Evolutionary conservation across 2,329 filamentous ascomycete genomes (phyloP).

Genomic region (Botrytis byssoidea): DNA sequence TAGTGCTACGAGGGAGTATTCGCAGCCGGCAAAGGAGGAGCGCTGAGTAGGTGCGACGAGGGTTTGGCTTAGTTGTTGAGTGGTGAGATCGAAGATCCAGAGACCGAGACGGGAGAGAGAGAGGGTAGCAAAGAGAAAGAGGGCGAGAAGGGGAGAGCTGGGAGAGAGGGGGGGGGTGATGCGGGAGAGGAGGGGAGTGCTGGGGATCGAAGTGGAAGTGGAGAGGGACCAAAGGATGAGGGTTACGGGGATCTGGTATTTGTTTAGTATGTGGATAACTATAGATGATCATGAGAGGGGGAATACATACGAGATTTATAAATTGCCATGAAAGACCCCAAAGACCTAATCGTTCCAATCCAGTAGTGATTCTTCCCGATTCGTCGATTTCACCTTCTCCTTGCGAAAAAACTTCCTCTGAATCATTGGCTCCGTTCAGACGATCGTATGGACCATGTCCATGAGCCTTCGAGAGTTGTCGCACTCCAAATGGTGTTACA

Average conservation of each 20-base stretch:
- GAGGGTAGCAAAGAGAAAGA: slow-evolving; percentile 44
- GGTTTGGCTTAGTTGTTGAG: slow-evolving; percentile 47
- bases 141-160: slow-evolving; percentile 21
- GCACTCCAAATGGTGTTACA: slow-evolving; percentile 50
- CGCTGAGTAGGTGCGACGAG: slow-evolving; percentile 39
- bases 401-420: not conserved
- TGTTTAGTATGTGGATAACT: not conserved
- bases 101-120: slow-evolving; percentile 46
- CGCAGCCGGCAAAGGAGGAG: slow-evolving; percentile 45
- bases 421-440: not conserved
- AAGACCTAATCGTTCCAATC: slow-evolving; percentile 43
- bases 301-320: slow-evolving; percentile 41
- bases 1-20: slow-evolving; percentile 43
- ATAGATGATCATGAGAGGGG: not conserved
- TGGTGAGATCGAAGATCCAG: slow-evolving; percentile 47
- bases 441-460: slow-evolving; percentile 35
- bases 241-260: slow-evolving; percentile 40
- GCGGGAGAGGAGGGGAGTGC: slow-evolving; percentile 25
- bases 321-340: slow-evolving; percentile 46
- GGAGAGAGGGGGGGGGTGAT: slow-evolving; percentile 35
- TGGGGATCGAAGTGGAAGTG: slow-evolving; percentile 20
- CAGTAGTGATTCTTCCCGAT: slow-evolving; percentile 36
- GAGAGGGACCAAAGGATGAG: slow-evolving; percentile 39
- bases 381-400: slow-evolving; percentile 13
- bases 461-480: slow-evolving; percentile 37